phyloP scores from a whole-genome alignment of 2,329 filamentous ascomycete genomes.

The Alternaria alternata region DNA sequence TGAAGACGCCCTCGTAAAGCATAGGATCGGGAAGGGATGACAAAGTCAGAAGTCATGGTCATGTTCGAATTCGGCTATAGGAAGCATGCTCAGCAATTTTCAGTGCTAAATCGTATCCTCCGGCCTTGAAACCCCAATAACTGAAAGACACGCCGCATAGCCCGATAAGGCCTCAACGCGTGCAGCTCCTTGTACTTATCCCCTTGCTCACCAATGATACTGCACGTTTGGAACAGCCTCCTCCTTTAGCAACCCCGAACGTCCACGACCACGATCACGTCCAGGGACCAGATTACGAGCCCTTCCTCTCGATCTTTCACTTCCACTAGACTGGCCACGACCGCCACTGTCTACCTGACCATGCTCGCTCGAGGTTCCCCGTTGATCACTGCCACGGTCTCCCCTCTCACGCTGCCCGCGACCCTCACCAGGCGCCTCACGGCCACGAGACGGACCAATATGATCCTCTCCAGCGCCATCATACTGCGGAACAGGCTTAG shows the following conservation, averaged over 20 bases:
- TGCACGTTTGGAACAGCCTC: conserved; percentile 6
- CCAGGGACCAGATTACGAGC: not conserved
- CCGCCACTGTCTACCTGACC: not conserved
- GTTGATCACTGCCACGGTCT: not conserved
- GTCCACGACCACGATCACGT: conserved; percentile 13
- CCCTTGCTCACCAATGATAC: not conserved
- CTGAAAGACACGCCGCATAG: too few relatives aligned
- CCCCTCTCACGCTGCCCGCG: not conserved
- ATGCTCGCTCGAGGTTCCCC: not conserved
- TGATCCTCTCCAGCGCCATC: not conserved
- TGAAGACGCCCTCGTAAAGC: too few relatives aligned
- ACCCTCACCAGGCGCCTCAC: not conserved
- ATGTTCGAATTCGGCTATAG: too few relatives aligned
- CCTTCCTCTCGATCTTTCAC: not conserved
- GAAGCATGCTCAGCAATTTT: too few relatives aligned
- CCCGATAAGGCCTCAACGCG: too few relatives aligned
- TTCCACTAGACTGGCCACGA: not conserved
- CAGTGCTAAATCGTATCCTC: too few relatives aligned
- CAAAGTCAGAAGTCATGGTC: not conserved
- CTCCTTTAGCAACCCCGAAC: not conserved
- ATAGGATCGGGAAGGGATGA: not conserved
- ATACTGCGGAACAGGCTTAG: conserved; percentile 1
- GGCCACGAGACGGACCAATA: conserved; percentile 1
- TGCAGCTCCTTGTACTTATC: too few relatives aligned
- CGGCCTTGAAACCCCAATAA: too few relatives aligned